Conservation (phyloP, 352 stramenopile genomes). For the Globisporangium radiosum region DNA sequence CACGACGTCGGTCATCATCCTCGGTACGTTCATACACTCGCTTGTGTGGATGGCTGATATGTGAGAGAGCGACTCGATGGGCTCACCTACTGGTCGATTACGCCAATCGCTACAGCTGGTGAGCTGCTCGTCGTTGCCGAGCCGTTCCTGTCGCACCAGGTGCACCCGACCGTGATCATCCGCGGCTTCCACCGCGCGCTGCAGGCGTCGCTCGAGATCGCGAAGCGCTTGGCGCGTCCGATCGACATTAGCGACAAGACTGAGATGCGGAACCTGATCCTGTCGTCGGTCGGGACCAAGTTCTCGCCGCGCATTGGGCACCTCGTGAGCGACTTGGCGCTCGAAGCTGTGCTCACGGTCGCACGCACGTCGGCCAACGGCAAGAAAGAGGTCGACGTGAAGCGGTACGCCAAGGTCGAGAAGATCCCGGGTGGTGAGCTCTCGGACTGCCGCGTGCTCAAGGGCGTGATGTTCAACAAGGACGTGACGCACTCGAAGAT, state of each 20-base stretch:
- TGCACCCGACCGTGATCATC: conserved; percentile 98
- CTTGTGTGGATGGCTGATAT: not conserved
- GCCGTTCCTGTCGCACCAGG: conserved; percentile 94
- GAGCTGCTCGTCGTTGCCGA: conserved; percentile 97
- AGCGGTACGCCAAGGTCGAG: conserved; percentile 99
- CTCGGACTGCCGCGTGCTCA: conserved; percentile 92
- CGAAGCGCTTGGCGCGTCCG: conserved; percentile 88
- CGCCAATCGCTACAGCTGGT: conserved; percentile 52
- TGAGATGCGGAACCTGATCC: conserved; percentile 94
- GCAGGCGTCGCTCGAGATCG: conserved; percentile 87
- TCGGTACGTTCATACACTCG: conserved; percentile 49
- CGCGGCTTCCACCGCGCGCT: conserved; percentile 90
- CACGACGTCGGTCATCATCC: conserved; percentile 99
- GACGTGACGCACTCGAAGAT: conserved; percentile 99
- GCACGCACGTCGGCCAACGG: conserved; percentile 78
- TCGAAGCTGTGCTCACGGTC: conserved; percentile 96
- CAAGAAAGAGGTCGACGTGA: conserved; percentile 97
- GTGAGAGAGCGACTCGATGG: too few relatives aligned
- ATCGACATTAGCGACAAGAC: conserved; percentile 95
- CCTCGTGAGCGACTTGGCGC: conserved; percentile 95
- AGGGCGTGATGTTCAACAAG: conserved; percentile 99
- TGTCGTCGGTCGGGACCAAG: conserved; percentile 97
- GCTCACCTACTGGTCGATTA: too few relatives aligned
- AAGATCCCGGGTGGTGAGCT: conserved; percentile 98
- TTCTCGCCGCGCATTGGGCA: conserved; percentile 97